A percentile compares a stretch with the other conserved stretches of the same genome.
Conservation (phyloP, 2,329 filamentous ascomycete species). For the Pseudopithomyces chartarum region DNA sequence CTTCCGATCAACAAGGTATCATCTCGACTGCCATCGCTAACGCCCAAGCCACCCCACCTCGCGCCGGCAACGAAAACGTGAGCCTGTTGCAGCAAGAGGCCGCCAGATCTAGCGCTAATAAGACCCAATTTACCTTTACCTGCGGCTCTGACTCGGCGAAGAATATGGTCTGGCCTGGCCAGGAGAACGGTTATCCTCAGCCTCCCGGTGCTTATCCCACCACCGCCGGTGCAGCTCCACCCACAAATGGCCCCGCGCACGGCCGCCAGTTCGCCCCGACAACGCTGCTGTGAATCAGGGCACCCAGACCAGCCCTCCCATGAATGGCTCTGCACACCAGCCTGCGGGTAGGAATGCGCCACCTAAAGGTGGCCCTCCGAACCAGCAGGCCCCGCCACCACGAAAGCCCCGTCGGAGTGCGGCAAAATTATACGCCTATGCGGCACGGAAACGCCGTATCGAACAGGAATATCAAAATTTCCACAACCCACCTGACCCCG, state of each 20-base stretch:
- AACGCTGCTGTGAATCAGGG: constrained; percentile 55
- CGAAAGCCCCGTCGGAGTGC: constrained; percentile 68
- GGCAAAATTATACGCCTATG: constrained; percentile 72
- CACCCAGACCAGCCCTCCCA: constrained; percentile 61
- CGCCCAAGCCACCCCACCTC: constrained; percentile 60
- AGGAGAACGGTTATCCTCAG: constrained; percentile 51
- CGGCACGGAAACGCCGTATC: constrained; percentile 77
- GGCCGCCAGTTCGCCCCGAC: constrained; percentile 36
- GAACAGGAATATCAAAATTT: constrained; percentile 78
- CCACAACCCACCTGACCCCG: constrained; percentile 77
- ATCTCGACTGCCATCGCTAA: constrained; percentile 92
- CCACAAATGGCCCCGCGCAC: constrained; percentile 30
- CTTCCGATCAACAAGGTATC: constrained; percentile 70
- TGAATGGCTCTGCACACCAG: constrained; percentile 47
- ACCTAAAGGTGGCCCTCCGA: constrained; percentile 44
- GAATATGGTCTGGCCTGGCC: constrained; percentile 75
- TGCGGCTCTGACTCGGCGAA: constrained; percentile 88
- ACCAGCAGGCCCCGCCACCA: constrained; percentile 52
- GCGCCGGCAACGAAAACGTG: constrained; percentile 72
- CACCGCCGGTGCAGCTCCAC: constrained; percentile 19
- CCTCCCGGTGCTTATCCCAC: constrained; percentile 45
- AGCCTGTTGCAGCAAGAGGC: constrained; percentile 76
- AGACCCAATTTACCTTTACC: constrained; percentile 94
- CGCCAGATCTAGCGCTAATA: constrained; percentile 67
- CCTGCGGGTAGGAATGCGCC: constrained; percentile 31